Evolutionary conservation across 805 yeast genomes (phyloP), one percentile per base, ranked within the genome.

Genomic region (Schwanniomyces sp.): DNA sequence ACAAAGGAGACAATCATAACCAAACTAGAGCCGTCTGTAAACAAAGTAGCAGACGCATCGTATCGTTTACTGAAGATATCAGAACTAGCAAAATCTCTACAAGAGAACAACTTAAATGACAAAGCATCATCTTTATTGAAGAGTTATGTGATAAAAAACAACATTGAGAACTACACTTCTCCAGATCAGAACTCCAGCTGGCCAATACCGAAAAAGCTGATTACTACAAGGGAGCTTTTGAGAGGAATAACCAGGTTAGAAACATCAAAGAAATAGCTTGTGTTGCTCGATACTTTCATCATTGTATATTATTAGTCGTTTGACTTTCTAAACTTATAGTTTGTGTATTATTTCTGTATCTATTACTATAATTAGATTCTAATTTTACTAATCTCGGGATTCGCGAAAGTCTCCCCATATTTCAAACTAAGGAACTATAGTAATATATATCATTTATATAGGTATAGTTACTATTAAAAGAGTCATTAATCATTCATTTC

Each of bases 21-120:
- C 10, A 47, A 55, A 25, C 48, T 70, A 24, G 69, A 63, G 43
- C 30, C 55, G 1, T 55, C 65, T 6, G 55, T 78, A 10, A 82
- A 78, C 47, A 63, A 62, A 46, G 57, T 78, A 40, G 67, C 63
- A 52, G 58, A 63, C 43, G 53, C 63, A 36, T 60, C 67, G 41
- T 63, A 68, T 54, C 59, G 58, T 46, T 45, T 72, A 44, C 50
- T 52, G 25, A 59, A 57, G 47, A 56, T 66, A 9, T 52, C 54
- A 12, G 61, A 61, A 18, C 44, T 69, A 16, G 59, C 61, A 7
- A 59, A 52, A 4, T 43, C 36, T 4, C 48, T 62, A 29, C 58
- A 61, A 38, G 46, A 48, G 7, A 42, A 48, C 8, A 50, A 53
- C 5, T 47, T 67, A 26, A 53, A 55, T 14, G 52, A 49, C 7